Percentiles rank a stretch among this genome's conserved stretches.
These are phyloP conservation scores for Trypanosoma grayi DNA, from an alignment of 208 protist species.

Conservation along the genomic window DNA sequence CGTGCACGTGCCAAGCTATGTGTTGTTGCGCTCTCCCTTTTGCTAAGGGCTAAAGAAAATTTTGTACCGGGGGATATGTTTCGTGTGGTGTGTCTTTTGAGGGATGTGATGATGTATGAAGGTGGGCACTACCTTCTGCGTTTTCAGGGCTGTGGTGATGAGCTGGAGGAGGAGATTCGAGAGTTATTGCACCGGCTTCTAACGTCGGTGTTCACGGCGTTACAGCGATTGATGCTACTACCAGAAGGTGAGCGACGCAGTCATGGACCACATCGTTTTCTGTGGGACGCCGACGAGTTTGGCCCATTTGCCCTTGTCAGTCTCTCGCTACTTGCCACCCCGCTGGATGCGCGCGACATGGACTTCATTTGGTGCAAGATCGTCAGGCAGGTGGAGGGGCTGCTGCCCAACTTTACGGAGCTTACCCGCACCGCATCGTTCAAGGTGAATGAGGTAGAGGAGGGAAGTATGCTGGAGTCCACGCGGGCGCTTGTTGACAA, in stretches of 20 bases:
- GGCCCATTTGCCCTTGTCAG: slow-evolving; percentile 46
- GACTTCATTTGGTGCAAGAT: slow-evolving; percentile 29
- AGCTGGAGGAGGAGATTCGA: slow-evolving; percentile 43
- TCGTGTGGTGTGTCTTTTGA: slow-evolving; percentile 19
- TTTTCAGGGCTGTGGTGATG: slow-evolving; percentile 51
- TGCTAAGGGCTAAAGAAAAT: slow-evolving; percentile 19
- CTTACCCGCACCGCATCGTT: slow-evolving; percentile 51
- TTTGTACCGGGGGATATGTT: slow-evolving; percentile 28
- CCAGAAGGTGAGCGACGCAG: slow-evolving; percentile 26
- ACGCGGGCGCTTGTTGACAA: slow-evolving; percentile 8
- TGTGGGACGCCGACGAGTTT: slow-evolving; percentile 61
- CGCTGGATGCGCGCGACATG: slow-evolving; percentile 53
- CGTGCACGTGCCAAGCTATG: slow-evolving; percentile 8
- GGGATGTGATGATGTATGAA: slow-evolving; percentile 23
- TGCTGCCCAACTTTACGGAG: slow-evolving; percentile 56
- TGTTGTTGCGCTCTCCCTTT: slow-evolving; percentile 28
- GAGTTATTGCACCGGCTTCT: slow-evolving; percentile 42
- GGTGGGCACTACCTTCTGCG: slow-evolving; percentile 42
- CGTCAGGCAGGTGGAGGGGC: slow-evolving; percentile 31
- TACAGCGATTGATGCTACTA: slow-evolving; percentile 30
- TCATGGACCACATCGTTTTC: slow-evolving; percentile 50
- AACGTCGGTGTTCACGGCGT: slow-evolving; percentile 34
- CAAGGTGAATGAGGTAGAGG: slow-evolving; percentile 27
- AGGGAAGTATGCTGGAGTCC: slow-evolving; percentile 17
- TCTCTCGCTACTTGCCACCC: slow-evolving; percentile 53